Base-by-base conservation (phyloP, 345 rosid genomes). In the Stellera chamaejasme region DNA sequence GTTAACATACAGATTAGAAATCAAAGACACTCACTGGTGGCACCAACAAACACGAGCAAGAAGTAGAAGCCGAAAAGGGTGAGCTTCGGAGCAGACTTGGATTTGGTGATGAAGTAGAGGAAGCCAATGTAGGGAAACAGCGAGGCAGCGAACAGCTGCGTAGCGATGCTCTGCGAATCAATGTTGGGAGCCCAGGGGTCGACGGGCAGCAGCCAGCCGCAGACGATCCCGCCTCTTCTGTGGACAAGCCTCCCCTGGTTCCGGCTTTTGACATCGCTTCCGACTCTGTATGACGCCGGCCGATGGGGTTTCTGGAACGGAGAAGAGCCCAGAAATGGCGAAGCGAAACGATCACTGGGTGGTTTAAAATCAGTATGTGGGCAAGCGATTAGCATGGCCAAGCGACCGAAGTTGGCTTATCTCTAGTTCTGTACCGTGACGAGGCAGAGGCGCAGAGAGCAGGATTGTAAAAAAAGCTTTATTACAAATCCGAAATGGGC, bases 31-130 rank as follows among this genome's bases (percentile, higher is more conserved):
- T 76, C 54, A 92, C 96, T 82, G 56, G 96, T 81, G 45, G 96
- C 95, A 11, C 90, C 95, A 19, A 85, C 96, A 45, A 91, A 88
- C 48, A 81, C 93, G 46, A 86, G 96, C 79, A 84, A 77, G 85
- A 92, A 88, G 74, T 81, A 88, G 91, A 88, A 85, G 6, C 98
- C 95, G 58, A 92, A 92, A 13, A 88, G 93, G 54, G 96, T 86
- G 55, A 80, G 93, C 54, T 80, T 78, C 10, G 95, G 95, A 61
- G 95, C 77, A 28, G 96, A 59, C 79, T 81, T 88, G 39, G 96
- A 92, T 68, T 80, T 84, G 45, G 88, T 87, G 71, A 93, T 81
- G 77, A 84, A 89, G 72, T 86, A 93, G 75, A 89, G 72, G 80
- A 93, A 89, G 2, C 97, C 94, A 45, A 89, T 57, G 67, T 87